Percentiles rank a stretch among this genome's conserved stretches.
phyloP scores from a whole-genome alignment of 1,139 yeast genomes.

The Taiozyma onychis region DNA sequence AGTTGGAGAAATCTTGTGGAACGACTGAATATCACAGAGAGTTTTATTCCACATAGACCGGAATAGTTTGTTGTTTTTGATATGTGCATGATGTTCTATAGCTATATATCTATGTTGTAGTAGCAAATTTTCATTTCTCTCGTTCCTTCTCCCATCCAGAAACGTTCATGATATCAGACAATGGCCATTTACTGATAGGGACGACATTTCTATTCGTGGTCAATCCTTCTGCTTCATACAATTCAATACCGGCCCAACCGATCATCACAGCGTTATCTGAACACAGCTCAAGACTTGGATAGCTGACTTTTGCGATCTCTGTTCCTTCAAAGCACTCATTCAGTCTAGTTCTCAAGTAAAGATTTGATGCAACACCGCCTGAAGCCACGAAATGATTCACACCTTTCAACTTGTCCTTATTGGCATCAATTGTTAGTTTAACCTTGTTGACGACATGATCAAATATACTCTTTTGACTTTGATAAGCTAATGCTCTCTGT shows the following conservation, averaged over 20 bases:
- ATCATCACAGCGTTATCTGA: constrained; percentile 97
- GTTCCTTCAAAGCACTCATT: constrained; percentile 29
- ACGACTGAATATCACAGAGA: constrained; percentile 44
- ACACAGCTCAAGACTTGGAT: constrained; percentile 70
- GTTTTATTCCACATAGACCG: constrained; percentile 44
- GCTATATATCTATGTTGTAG: constrained; percentile 1
- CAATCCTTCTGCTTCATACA: constrained; percentile 48
- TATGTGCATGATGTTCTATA: neutral
- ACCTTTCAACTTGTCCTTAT: constrained; percentile 36
- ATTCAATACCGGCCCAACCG: constrained; percentile 93
- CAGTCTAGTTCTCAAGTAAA: constrained; percentile 48
- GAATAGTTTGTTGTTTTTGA: neutral
- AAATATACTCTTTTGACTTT: constrained; percentile 62
- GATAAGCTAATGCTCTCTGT: constrained; percentile 46
- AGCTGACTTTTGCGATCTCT: constrained; percentile 38
- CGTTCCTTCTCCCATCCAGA: constrained; percentile 41
- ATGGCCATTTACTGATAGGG: constrained; percentile 76
- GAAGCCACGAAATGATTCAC: constrained; percentile 68
- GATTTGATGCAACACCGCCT: constrained; percentile 91
- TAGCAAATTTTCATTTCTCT: neutral
- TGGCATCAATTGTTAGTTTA: constrained; percentile 41
- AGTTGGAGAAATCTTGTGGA: constrained; percentile 57
- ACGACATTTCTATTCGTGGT: constrained; percentile 46
- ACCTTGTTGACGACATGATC: constrained; percentile 66
- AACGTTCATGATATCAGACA: constrained; percentile 40